Conservation (phyloP, 495 filamentous ascomycete species). For the Penicillium roqueforti region DNA sequence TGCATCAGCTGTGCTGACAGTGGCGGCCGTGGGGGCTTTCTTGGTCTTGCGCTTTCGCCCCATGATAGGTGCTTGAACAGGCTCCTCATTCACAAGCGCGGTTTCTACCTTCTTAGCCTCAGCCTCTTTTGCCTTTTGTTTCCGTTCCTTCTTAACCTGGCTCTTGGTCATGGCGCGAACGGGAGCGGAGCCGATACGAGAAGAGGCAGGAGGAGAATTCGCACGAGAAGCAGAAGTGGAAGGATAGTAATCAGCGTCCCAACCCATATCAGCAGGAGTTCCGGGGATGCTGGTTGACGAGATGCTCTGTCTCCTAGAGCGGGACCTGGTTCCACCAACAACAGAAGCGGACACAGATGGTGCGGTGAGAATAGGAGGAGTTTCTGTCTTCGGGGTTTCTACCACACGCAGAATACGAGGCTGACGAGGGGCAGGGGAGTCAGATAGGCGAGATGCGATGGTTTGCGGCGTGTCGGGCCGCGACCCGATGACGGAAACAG, state of each 20-base stretch:
- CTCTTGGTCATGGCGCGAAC: slow-evolving; percentile 81
- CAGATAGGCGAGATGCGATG: slow-evolving; percentile 40
- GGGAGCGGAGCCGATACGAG: slow-evolving; percentile 71
- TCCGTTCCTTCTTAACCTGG: slow-evolving; percentile 80
- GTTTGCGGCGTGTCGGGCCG: slow-evolving; percentile 41
- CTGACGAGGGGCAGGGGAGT: slow-evolving; percentile 45
- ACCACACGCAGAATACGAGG: slow-evolving; percentile 63
- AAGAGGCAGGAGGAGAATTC: slow-evolving; percentile 74
- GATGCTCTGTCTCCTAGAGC: slow-evolving; percentile 57
- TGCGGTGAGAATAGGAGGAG: slow-evolving; percentile 38
- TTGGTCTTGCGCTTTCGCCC: slow-evolving; percentile 90
- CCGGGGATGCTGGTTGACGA: slow-evolving; percentile 63
- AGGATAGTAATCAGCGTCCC: slow-evolving; percentile 71
- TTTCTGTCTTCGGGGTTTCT: slow-evolving; percentile 67
- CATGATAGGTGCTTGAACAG: slow-evolving; percentile 74
- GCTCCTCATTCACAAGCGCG: slow-evolving; percentile 49
- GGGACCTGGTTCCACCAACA: slow-evolving; percentile 37
- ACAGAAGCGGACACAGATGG: slow-evolving; percentile 39
- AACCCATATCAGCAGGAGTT: slow-evolving; percentile 73
- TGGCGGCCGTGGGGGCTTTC: slow-evolving; percentile 50
- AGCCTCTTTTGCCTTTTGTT: slow-evolving; percentile 55
- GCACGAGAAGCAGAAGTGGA: slow-evolving; percentile 80
- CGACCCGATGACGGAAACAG: slow-evolving; percentile 25
- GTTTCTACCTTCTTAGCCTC: slow-evolving; percentile 62
- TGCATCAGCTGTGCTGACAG: slow-evolving; percentile 38